Evolutionary conservation across 139 green algal genomes (phyloP).

Genomic region (Ostreobium quekettii): DNA sequence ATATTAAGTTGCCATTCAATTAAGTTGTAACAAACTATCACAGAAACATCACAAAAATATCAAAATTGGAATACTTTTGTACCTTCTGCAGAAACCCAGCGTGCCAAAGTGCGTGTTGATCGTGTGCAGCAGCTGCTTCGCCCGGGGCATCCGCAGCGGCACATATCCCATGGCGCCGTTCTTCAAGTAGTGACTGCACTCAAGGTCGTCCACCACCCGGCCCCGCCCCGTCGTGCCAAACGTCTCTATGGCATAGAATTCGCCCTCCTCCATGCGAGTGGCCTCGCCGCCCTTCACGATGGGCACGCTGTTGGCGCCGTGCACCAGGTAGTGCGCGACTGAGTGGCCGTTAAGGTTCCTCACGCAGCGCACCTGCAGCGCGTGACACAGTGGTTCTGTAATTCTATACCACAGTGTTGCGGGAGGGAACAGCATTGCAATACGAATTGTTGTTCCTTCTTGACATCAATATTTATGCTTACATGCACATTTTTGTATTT

Average conservation of each 20-base stretch:
- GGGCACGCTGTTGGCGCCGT: slow-evolving; percentile 83
- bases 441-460: no score
- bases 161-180: slow-evolving; percentile 85
- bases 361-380: slow-evolving; percentile 62
- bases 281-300: slow-evolving; percentile 78
- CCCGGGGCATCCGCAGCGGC: slow-evolving; percentile 82
- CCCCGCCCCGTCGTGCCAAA: slow-evolving; percentile 83
- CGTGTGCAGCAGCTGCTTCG: slow-evolving; percentile 85
- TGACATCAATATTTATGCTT: no score
- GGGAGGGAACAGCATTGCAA: no score
- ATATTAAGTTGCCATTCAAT: no score
- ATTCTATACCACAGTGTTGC: slow-evolving; percentile 1
- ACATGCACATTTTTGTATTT: no score
- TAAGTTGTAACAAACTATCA: no score
- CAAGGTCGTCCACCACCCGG: slow-evolving; percentile 81
- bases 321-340: slow-evolving; percentile 93
- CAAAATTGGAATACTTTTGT: no score
- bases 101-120: slow-evolving; percentile 99
- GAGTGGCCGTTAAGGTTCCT: slow-evolving; percentile 97
- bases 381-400: no score
- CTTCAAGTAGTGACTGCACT: slow-evolving; percentile 99
- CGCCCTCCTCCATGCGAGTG: slow-evolving; percentile 96
- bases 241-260: slow-evolving; percentile 99
- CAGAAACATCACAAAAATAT: no score
- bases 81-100: slow-evolving; percentile 91